A percentile compares a stretch with the other conserved stretches of the same genome.
Conservation (phyloP, 345 rosid genomes). For the Kandelia obovata region DNA sequence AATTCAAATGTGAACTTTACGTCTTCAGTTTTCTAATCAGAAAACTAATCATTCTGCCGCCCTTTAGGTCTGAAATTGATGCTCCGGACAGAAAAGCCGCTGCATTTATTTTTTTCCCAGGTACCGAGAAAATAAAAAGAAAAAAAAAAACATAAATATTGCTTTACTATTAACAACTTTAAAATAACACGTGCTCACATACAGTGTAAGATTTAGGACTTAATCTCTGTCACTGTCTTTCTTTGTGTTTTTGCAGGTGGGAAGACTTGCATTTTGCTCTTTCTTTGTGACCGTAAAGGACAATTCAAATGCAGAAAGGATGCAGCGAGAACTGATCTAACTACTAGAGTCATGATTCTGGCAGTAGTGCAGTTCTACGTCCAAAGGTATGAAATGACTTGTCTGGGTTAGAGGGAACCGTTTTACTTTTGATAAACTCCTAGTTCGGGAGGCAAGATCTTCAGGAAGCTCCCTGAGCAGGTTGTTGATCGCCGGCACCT, state of each 20-base stretch:
- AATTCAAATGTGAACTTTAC: too few relatives aligned
- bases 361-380: neutral
- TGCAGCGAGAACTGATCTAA: constrained; percentile 5
- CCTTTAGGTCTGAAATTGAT: too few relatives aligned
- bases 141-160: too few relatives aligned
- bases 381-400: neutral
- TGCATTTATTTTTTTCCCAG: too few relatives aligned
- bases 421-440: constrained; percentile 31
- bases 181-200: neutral
- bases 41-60: too few relatives aligned
- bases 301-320: neutral
- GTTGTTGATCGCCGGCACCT: constrained; percentile 20
- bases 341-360: neutral
- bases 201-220: neutral
- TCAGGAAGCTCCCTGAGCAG: constrained; percentile 49
- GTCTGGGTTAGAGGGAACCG: neutral
- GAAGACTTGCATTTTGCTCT: neutral
- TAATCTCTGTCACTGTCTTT: neutral
- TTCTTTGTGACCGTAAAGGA: neutral
- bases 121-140: too few relatives aligned
- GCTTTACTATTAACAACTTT: neutral
- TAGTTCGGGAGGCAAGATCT: constrained; percentile 37
- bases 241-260: neutral
- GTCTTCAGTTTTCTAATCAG: too few relatives aligned
- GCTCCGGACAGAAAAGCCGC: too few relatives aligned